A percentile compares a stretch with the other conserved stretches of the same genome.
Evolutionary conservation across 2,329 filamentous ascomycete species (phyloP).

Genomic region (Diplodia corticola): DNA sequence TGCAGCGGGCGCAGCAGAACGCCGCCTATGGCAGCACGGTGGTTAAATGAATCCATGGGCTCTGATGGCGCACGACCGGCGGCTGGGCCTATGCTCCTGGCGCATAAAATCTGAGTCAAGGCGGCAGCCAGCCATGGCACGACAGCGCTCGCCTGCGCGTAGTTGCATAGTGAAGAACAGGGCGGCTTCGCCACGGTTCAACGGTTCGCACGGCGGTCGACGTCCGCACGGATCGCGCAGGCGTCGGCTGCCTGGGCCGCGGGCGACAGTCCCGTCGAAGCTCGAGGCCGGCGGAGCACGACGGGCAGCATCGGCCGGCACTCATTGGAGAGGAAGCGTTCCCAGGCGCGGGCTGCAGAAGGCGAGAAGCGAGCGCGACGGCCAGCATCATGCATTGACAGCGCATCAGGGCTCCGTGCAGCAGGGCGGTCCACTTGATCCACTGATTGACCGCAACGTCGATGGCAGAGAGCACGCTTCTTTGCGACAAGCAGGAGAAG

Average conservation of each 20-base stretch:
- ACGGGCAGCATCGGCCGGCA: conserved; percentile 1
- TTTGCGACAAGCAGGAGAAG: conserved; percentile 1
- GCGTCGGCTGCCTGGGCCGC: not conserved
- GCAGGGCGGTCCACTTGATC: conserved; percentile 21
- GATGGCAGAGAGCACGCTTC: not conserved
- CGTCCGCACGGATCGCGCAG: not conserved
- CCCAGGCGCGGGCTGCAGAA: conserved; percentile 15
- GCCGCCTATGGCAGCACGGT: conserved; percentile 5
- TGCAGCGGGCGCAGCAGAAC: conserved; percentile 6
- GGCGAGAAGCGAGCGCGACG: conserved; percentile 13
- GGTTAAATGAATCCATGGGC: conserved; percentile 6
- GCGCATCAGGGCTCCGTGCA: conserved; percentile 22
- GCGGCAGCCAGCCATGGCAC: conserved; percentile 20
- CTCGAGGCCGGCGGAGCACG: conserved; percentile 9
- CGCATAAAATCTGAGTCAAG: conserved; percentile 21
- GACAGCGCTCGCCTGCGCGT: conserved; percentile 8
- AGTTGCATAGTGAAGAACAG: conserved; percentile 12
- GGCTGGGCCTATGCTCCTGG: not conserved
- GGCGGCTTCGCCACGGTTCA: conserved; percentile 7
- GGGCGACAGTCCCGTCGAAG: not conserved
- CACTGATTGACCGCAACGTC: conserved; percentile 20
- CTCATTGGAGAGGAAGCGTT: conserved; percentile 18
- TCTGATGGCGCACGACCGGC: conserved; percentile 1
- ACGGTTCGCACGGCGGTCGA: conserved; percentile 10
- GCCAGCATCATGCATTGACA: conserved; percentile 23